Evolutionary conservation across 148 eudicot species (phyloP).

Genomic region (Amaranthus palmeri): DNA sequence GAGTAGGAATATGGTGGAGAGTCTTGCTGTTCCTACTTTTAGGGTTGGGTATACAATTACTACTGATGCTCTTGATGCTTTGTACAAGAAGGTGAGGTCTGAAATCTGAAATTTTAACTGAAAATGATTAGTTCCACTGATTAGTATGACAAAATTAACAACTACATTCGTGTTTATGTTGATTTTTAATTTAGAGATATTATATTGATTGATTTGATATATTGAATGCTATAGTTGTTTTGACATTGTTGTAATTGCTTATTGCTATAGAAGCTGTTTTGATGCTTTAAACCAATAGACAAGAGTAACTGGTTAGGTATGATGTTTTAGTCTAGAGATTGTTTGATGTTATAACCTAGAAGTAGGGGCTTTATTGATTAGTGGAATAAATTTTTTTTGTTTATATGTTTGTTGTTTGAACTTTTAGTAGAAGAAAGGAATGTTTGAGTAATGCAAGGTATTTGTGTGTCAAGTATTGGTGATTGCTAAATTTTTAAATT

Average conservation of each 20-base stretch:
- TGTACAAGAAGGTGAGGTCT: constrained; percentile 75
- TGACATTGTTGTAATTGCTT: too few species aligned
- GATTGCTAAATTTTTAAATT: too few species aligned
- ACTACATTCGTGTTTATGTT: too few species aligned
- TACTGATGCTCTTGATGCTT: constrained; percentile 86
- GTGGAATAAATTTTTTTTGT: not conserved
- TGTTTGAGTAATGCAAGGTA: constrained; percentile 1
- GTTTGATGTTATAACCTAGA: not conserved
- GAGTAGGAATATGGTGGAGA: constrained; percentile 88
- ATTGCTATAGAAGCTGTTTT: too few species aligned
- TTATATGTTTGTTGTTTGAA: not conserved
- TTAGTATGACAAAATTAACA: not conserved
- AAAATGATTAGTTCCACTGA: not conserved
- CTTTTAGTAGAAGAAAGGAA: not conserved
- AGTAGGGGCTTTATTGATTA: not conserved
- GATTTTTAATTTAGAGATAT: too few species aligned
- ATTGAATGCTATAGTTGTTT: too few species aligned
- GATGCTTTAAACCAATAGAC: too few species aligned
- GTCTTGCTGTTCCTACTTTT: constrained; percentile 84
- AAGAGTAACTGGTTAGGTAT: not conserved
- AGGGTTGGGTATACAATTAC: constrained; percentile 84
- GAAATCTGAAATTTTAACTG: not conserved
- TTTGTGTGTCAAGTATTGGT: too few species aligned
- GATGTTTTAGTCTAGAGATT: not conserved
- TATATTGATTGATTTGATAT: too few species aligned